Evolutionary conservation across 2,329 filamentous ascomycete species (phyloP).

Genomic region (Paramyrothecium sp.): DNA sequence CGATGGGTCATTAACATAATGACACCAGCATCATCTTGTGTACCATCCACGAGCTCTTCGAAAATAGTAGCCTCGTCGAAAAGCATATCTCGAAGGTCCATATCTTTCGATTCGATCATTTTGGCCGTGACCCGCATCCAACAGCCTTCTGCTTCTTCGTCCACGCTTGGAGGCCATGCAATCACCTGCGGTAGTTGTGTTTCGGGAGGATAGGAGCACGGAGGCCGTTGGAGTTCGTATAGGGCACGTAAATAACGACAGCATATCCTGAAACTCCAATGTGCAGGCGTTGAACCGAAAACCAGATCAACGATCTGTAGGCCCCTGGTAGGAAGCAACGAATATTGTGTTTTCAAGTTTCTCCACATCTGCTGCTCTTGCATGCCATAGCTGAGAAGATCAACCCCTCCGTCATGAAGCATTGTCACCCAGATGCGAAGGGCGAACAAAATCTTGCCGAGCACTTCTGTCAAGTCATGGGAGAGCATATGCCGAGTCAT

Average conservation of each 20-base stretch:
- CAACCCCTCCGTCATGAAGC: neutral
- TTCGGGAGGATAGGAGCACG: neutral
- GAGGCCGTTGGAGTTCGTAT: neutral
- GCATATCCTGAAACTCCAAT: neutral
- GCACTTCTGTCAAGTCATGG: neutral
- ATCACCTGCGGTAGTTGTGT: neutral
- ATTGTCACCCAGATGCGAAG: neutral
- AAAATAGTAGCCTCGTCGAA: neutral
- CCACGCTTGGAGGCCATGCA: neutral
- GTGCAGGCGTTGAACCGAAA: neutral
- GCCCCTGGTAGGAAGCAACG: neutral
- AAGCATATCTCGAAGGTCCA: neutral
- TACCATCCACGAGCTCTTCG: neutral
- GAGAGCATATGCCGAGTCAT: neutral
- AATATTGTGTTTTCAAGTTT: neutral
- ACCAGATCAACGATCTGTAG: neutral
- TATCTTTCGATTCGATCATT: neutral
- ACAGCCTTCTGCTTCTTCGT: neutral
- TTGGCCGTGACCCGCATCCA: neutral
- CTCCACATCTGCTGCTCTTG: neutral
- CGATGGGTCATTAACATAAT: neutral
- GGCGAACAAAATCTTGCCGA: neutral
- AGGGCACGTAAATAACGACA: neutral
- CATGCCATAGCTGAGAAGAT: neutral
- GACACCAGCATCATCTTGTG: neutral